Conservation (phyloP, 2,329 filamentous ascomycete genomes). For the Ambrosiella xylebori region DNA sequence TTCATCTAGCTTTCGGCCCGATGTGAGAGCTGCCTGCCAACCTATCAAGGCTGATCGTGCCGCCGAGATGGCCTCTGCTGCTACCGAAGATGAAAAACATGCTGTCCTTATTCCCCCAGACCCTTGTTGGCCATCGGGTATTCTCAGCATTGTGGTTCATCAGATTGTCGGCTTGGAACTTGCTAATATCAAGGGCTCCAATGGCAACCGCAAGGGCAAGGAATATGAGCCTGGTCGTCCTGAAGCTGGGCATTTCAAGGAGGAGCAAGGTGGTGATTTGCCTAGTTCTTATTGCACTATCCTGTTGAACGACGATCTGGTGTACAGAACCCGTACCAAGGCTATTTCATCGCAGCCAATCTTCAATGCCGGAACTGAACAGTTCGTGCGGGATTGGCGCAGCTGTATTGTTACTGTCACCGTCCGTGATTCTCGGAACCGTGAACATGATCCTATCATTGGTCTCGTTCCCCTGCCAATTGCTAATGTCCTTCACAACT, state of each 20-base stretch:
- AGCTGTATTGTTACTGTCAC: conserved; percentile 72
- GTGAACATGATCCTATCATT: conserved; percentile 86
- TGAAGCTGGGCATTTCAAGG: conserved; percentile 65
- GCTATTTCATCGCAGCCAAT: conserved; percentile 88
- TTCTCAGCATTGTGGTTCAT: conserved; percentile 74
- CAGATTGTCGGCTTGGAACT: conserved; percentile 91
- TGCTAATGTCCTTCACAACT: conserved; percentile 72
- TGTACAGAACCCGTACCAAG: conserved; percentile 90
- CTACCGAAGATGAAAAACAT: conserved; percentile 49
- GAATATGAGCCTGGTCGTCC: conserved; percentile 80
- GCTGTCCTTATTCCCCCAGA: conserved; percentile 83
- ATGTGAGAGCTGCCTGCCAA: neutral
- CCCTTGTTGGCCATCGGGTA: conserved; percentile 85
- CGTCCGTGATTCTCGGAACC: conserved; percentile 73
- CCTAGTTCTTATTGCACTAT: conserved; percentile 93
- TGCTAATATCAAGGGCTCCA: conserved; percentile 74
- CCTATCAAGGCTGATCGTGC: conserved; percentile 35
- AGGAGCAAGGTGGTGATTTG: conserved; percentile 62
- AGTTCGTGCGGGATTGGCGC: conserved; percentile 85
- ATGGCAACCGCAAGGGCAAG: conserved; percentile 49
- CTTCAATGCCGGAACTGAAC: conserved; percentile 90
- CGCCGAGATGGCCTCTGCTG: conserved; percentile 28
- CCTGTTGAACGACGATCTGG: conserved; percentile 68
- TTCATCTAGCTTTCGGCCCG: neutral
- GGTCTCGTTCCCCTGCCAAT: conserved; percentile 81